Evolutionary conservation across 2,329 filamentous ascomycete species (phyloP), one percentile per base, ranked within the genome.

Genomic region (Monosporascus sp.): DNA sequence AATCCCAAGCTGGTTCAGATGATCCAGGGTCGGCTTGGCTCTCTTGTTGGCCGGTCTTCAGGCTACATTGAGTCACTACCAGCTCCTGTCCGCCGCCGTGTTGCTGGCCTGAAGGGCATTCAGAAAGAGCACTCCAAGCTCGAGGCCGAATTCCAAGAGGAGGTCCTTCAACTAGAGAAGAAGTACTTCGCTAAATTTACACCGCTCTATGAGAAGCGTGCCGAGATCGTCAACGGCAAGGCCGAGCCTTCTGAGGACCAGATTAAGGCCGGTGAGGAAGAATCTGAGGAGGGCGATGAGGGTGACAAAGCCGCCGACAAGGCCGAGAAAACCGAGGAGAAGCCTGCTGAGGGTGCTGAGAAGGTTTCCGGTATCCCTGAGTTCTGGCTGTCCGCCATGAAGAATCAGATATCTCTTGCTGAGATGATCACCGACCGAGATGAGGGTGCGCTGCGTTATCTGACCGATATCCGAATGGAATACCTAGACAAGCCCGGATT

Each of bases 381-480:
- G 76, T 99, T 99, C 82, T 99, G 94, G 94, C 82, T 99, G 49
- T 97, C 93, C 57, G 93, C 95, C 64, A 97, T 99, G 93, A 99
- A 99, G 83, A 99, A 99, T 80, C 93, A 97, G 73, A 85, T 94
- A 67, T 96, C 92, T 31, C 86, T 99, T 53, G 90, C 93, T 53
- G 95, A 99, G 76, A 96, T 97, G 85, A 97, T 99, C 72, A 99
- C 94, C 66, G 94, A 97, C 67, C 89, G 91, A 61, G 94, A 99
- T 70, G 94, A 99, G 82, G 86, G 84, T 62, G 94, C 92, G 50
- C 86, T 99, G 54, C 96, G 95, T 77, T 81, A 87, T 69, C 81
- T 99, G 54, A 87, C 82, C 62, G 93, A 99, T 70, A 90, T 99
- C 66, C 91, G 93, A 70, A 97, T 99, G 93, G 93, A 99, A 77